Conservation (phyloP, 73 alveolate species). For the Paramecium sonneborni region DNA sequence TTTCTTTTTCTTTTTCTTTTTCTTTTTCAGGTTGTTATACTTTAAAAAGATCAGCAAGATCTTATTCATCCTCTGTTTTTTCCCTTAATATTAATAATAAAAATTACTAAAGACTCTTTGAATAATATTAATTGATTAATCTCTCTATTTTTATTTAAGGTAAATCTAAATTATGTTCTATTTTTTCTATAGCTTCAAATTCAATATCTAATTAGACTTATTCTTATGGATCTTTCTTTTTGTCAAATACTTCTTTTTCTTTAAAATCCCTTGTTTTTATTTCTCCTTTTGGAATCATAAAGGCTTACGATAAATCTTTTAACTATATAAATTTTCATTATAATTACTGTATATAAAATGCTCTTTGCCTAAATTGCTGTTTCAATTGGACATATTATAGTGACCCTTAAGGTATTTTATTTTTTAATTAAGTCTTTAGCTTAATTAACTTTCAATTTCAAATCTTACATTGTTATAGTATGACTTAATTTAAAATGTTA, state of each 20-base stretch:
- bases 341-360: neutral
- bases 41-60: neutral
- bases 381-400: neutral
- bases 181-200: neutral
- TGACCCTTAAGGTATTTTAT: neutral
- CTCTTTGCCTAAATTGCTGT: conserved; percentile 5
- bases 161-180: neutral
- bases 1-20: neutral
- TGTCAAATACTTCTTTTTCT: neutral
- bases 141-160: neutral
- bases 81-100: neutral
- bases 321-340: neutral
- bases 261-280: neutral
- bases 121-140: conserved; percentile 9
- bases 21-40: neutral
- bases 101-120: neutral
- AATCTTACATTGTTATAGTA: neutral
- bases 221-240: neutral
- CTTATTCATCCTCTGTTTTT: conserved; percentile 28
- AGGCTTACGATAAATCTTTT: neutral
- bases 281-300: conserved; percentile 5
- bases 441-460: neutral
- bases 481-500: conserved; percentile 11
- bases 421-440: conserved; percentile 21
- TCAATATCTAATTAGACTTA: conserved; percentile 9